These are phyloP conservation scores for Naganishia kalamii DNA, from an alignment of 768 basidiomycete genomes.

Conservation along the genomic window DNA sequence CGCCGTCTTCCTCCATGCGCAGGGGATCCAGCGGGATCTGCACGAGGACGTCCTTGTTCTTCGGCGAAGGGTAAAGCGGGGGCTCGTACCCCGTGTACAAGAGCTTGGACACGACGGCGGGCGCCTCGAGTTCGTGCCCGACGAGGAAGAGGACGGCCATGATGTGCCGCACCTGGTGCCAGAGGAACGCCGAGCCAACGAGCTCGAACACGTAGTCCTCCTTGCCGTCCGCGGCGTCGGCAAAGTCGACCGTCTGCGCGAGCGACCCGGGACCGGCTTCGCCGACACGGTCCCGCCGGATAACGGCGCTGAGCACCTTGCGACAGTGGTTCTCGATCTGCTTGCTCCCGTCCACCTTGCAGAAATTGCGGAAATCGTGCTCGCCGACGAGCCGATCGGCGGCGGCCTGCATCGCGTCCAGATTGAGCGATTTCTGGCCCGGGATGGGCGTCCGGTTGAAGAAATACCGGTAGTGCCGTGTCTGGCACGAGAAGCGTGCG, in stretches of 20 bases:
- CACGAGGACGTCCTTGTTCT: constrained; percentile 40
- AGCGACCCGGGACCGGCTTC: background rate
- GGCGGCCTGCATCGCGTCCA: constrained; percentile 68
- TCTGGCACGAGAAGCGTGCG: constrained; percentile 76
- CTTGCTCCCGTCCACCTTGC: constrained; percentile 85
- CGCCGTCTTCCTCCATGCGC: background rate
- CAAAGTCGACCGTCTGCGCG: background rate
- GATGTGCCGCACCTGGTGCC: constrained; percentile 93
- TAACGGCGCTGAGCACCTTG: constrained; percentile 57
- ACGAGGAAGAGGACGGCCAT: constrained; percentile 85
- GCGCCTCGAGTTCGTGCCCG: constrained; percentile 69
- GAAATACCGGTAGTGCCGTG: constrained; percentile 96
- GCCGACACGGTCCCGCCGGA: constrained; percentile 3
- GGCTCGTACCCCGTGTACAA: constrained; percentile 60
- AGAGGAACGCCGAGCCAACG: constrained; percentile 79
- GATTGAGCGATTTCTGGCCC: constrained; percentile 54
- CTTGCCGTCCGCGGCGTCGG: constrained; percentile 21
- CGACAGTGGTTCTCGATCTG: constrained; percentile 77
- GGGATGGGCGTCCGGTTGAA: constrained; percentile 55
- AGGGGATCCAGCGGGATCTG: constrained; percentile 1
- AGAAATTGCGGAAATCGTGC: constrained; percentile 93
- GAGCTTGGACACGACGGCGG: constrained; percentile 63
- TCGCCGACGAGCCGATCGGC: constrained; percentile 69
- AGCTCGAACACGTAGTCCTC: constrained; percentile 71
- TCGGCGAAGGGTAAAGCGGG: constrained; percentile 41